Base-by-base conservation (phyloP, 805 yeast species). In the Zygotorulaspora florentina region DNA sequence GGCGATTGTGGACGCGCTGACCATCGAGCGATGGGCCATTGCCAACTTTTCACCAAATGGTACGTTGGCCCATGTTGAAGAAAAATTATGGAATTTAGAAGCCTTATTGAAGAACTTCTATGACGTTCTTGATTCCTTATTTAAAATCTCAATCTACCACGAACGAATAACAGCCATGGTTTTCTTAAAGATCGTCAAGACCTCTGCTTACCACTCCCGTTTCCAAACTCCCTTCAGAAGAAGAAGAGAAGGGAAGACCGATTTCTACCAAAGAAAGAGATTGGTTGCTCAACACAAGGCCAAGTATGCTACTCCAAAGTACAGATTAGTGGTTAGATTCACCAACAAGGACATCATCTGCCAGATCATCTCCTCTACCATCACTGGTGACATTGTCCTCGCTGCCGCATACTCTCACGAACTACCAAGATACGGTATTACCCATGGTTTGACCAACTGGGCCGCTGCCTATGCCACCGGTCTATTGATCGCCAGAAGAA, bases 181-280 rank as follows among this genome's bases (percentile, higher is more conserved):
- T 40, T 50, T 50, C 47, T 25, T 44, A 13, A 39, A 43, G 40
- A 43, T 34, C 60, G 67, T 75, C 62, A 88, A 89, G 83, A 76
- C 80, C 71, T 83, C 95, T 69, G 91, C 97, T 63, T 93, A 93
- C 91, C 87, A 82, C 82, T 89, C 97, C 71, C 90, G 99, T 76
- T 93, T 83, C 96, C 99, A 93, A 82, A 93, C 99, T 74, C 97
- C 98, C 62, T 93, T 90, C 96, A 89, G 99, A 78, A 90, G 99
- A 84, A 87, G 99, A 86, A 87, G 95, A 75, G 97, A 93, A 80
- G 99, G 99, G 80, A 93, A 93, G 84, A 93, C 99, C 72, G 99
- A 93, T 76, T 93, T 90, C 95, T 93, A 90, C 84, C 96, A 93
- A 76, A 90, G 99, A 85, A 93, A 93, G 96, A 89, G 98, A 81